Percentiles rank a stretch among this genome's conserved stretches.
These are phyloP conservation scores for Mortierella antarctica DNA, from an alignment of 192 early-diverging fungal genomes.

Conservation along the genomic window DNA sequence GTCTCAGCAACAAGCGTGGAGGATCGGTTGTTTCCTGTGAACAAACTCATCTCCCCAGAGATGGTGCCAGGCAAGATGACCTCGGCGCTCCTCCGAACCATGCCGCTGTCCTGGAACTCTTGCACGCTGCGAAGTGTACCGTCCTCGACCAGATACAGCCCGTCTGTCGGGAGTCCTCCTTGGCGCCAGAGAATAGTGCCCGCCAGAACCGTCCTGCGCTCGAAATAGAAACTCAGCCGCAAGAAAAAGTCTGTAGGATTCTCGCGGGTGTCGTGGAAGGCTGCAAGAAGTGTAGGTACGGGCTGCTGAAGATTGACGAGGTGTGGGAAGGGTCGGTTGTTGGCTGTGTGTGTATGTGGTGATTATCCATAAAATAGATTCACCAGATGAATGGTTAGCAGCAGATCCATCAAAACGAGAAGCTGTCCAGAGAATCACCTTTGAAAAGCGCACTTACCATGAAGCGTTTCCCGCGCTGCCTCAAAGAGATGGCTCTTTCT, in stretches of 20 bases:
- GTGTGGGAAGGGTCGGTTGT: conserved; percentile 24
- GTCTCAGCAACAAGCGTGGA: conserved; percentile 72
- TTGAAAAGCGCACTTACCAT: conserved; percentile 21
- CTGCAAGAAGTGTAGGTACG: conserved; percentile 65
- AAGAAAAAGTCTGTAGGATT: conserved; percentile 65
- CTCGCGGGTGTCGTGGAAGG: conserved; percentile 71
- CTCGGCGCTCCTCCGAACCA: conserved; percentile 63
- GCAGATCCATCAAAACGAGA: background rate
- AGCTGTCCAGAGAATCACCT: background rate
- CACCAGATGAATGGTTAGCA: background rate
- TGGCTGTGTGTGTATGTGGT: conserved; percentile 13
- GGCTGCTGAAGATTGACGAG: conserved; percentile 61
- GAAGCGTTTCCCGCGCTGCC: conserved; percentile 40
- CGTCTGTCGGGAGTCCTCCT: conserved; percentile 65
- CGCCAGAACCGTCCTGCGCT: conserved; percentile 59
- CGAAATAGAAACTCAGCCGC: conserved; percentile 74
- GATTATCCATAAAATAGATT: background rate
- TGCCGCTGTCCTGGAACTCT: conserved; percentile 49
- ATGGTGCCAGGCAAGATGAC: conserved; percentile 93
- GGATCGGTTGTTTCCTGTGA: conserved; percentile 64
- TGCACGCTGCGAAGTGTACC: conserved; percentile 63
- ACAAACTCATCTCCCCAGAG: conserved; percentile 89
- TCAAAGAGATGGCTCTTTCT: conserved; percentile 48
- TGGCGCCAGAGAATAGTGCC: conserved; percentile 76
- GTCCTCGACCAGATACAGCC: conserved; percentile 81